Base-by-base conservation (phyloP, 2,329 filamentous ascomycete genomes). In the Septoria linicola region DNA sequence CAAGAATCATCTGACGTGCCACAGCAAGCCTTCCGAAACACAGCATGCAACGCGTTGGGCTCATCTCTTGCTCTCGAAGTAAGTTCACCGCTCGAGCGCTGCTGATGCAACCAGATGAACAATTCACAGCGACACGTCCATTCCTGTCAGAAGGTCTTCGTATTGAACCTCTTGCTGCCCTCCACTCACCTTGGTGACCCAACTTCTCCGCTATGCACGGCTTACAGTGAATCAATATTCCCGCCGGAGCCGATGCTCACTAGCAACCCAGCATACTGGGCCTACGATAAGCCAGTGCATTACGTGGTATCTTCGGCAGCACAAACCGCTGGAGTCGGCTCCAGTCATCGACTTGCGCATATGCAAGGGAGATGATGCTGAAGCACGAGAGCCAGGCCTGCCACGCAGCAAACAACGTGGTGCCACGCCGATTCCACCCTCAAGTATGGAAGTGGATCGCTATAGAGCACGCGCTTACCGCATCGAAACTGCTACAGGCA, bases 371-470 rank as follows among this genome's bases (percentile, higher is more conserved):
- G 30, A 17, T 41, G 44, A 21, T 11, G 27, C 23, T 8, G 36
- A 13, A 40, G 35, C 44, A 40, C 44, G 4, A 21, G 8, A 27
- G 21, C 21, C 34, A 39, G 20, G 35, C 25, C 36, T 47, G 20
- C 23, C 44, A 41, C 25, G 44, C 44, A 47, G 35, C 44, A 40
- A 39, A 40, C 44, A 47, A 40, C 44, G 44, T 47, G 44, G 44
- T 46, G 32, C 43, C 43, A 46, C 43, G 43, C 43, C 20, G 14
- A 14, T 4, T 30, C 34, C 25, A n/a, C 41, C 41, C 25, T 44
- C 23, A 10, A 27, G 5, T 10, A 27, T 27, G 23, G 23, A 27
- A 10, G 23, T 27, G 23, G 23, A 27, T 27, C 23, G 5, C 23
- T 5, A 27, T 10, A 27, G 23, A 27, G 23, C 23, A 27, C 23